Conservation (phyloP, 2,329 filamentous ascomycete genomes). For the Arachnomyces sp. region DNA sequence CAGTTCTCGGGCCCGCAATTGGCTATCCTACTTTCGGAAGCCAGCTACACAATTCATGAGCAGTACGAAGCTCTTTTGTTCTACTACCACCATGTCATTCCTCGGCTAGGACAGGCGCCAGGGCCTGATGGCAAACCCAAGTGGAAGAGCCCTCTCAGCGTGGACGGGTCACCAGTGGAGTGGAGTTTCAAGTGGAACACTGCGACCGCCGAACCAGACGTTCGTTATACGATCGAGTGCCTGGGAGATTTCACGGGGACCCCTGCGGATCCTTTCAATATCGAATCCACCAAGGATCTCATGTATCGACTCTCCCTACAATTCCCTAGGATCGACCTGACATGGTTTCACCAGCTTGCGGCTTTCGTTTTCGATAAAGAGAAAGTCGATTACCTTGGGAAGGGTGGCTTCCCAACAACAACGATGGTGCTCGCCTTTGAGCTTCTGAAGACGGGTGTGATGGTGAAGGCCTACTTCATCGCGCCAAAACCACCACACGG, state of each 20-base stretch:
- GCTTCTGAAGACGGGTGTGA: conserved; percentile 4
- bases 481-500: conserved; percentile 10
- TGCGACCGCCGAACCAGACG: neutral
- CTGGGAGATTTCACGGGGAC: conserved; percentile 13
- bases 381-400: conserved; percentile 6
- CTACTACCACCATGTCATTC: neutral
- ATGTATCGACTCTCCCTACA: conserved; percentile 5
- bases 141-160: neutral
- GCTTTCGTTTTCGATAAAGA: conserved; percentile 10
- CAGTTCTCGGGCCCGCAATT: neutral
- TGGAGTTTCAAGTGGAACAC: conserved; percentile 1
- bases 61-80: conserved; percentile 1
- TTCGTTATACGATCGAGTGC: conserved; percentile 9
- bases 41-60: neutral
- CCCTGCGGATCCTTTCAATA: conserved; percentile 16
- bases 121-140: neutral
- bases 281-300: conserved; percentile 8
- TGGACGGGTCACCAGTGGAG: too few species aligned
- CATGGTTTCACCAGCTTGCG: conserved; percentile 12
- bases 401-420: conserved; percentile 4
- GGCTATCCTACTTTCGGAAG: neutral
- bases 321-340: conserved; percentile 12
- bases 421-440: conserved; percentile 8
- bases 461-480: conserved; percentile 17
- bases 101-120: neutral